Evolutionary conservation across 305 asterid genomes (phyloP).

Genomic region (Nicotiana rustica): DNA sequence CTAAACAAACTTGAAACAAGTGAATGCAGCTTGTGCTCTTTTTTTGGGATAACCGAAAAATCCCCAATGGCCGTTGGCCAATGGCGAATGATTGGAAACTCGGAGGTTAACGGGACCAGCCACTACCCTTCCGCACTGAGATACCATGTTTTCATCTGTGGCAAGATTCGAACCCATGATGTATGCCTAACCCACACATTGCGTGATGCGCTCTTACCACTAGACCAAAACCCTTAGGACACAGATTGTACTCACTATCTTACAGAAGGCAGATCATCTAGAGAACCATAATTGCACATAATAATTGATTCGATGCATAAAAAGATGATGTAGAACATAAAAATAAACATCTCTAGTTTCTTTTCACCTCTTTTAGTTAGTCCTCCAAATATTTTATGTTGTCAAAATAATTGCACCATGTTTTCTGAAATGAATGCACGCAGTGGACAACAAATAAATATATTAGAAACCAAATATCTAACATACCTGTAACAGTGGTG

Average conservation of each 20-base stretch:
- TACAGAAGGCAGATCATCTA: not conserved
- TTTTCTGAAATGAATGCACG: not conserved
- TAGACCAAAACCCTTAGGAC: not conserved
- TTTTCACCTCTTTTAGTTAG: not conserved
- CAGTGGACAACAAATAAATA: not conserved
- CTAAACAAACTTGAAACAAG: slow-evolving; percentile 23
- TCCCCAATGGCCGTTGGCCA: no score
- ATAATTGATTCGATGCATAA: not conserved
- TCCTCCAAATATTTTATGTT: not conserved
- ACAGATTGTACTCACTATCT: not conserved
- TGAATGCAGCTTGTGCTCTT: not conserved
- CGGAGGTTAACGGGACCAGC: not conserved
- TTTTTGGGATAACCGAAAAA: not conserved
- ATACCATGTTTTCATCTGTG: not conserved
- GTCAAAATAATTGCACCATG: not conserved
- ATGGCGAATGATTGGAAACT: not conserved
- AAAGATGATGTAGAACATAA: not conserved
- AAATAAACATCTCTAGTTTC: slow-evolving; percentile 4
- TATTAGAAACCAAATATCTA: not conserved
- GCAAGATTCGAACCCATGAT: not conserved
- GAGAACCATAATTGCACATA: not conserved
- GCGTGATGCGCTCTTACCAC: not conserved
- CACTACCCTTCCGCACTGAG: not conserved
- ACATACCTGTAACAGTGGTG: slow-evolving; percentile 71
- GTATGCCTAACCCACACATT: not conserved